phyloP scores from a whole-genome alignment of 148 eudicot species.

The Cornus kousa region DNA sequence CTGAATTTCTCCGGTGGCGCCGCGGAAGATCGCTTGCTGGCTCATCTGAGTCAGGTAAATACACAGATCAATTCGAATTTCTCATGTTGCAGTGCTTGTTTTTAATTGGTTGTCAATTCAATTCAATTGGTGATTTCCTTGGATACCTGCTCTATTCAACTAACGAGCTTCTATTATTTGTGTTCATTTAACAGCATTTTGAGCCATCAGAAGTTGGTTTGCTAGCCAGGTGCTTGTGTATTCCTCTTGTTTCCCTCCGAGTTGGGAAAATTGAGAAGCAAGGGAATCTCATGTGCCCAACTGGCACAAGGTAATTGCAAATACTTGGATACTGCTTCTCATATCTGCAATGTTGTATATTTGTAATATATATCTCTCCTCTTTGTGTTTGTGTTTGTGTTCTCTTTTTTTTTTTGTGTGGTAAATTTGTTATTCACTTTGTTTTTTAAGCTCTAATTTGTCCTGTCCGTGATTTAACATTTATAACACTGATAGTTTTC shows the following conservation, averaged over 20 bases:
- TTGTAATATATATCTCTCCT: background rate
- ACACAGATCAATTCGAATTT: background rate
- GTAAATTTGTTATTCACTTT: background rate
- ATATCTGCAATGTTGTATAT: background rate
- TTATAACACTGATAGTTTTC: background rate
- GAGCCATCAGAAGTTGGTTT: constrained; percentile 88
- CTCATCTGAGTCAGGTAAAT: constrained; percentile 78
- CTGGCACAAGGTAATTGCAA: constrained; percentile 53
- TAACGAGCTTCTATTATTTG: background rate
- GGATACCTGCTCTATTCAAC: background rate
- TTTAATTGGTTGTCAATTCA: background rate
- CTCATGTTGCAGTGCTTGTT: too few species aligned
- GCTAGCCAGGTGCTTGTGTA: constrained; percentile 86
- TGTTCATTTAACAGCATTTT: constrained; percentile 54
- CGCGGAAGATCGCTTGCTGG: constrained; percentile 75
- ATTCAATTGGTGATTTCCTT: background rate
- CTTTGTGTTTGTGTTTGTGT: constrained; percentile 5
- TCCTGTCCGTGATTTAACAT: too few species aligned
- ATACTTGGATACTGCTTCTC: background rate
- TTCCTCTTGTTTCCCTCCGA: constrained; percentile 85
- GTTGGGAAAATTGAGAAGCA: constrained; percentile 86
- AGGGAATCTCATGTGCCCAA: constrained; percentile 70
- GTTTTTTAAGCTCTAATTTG: background rate
- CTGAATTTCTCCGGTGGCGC: constrained; percentile 52
- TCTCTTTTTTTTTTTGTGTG: background rate